phyloP scores from a whole-genome alignment of 139 green algal genomes.

The Micractinium conductrix region DNA sequence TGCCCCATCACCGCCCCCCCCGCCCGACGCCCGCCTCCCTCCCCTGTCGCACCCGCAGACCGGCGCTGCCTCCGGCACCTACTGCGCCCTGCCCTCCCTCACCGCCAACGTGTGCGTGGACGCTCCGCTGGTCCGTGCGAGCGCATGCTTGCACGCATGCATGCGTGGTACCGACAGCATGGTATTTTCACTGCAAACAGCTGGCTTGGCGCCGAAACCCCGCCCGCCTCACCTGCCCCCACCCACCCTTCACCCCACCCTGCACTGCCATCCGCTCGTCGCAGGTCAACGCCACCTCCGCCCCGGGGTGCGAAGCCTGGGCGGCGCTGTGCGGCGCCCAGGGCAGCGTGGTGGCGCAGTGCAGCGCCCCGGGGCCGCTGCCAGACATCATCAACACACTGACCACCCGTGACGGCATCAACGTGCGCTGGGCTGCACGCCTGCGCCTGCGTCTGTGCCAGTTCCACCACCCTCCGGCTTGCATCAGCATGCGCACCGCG shows the following conservation, averaged over 20 bases:
- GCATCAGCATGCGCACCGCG: neutral
- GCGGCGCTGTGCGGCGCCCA: neutral
- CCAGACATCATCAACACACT: neutral
- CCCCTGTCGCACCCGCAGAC: neutral
- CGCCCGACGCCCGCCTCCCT: neutral
- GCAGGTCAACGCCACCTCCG: constrained; percentile 14
- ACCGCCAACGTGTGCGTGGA: neutral
- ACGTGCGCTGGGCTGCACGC: neutral
- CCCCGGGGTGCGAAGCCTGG: constrained; percentile 22
- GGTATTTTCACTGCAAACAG: neutral
- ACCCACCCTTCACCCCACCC: neutral
- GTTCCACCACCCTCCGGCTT: too few species aligned
- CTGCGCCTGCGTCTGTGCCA: neutral
- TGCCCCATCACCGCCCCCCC: neutral
- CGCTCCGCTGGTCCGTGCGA: constrained; percentile 11
- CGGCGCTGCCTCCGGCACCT: neutral
- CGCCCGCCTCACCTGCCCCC: neutral
- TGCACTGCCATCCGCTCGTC: too few species aligned
- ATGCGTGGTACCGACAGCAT: too few species aligned
- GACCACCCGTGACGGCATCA: neutral
- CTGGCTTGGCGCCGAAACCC: neutral
- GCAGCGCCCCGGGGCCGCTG: neutral
- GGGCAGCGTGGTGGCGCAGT: constrained; percentile 20
- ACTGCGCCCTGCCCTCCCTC: constrained; percentile 11
- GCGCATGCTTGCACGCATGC: neutral